Conservation (phyloP, 352 stramenopile genomes). For the Phytophthora ramorum region DNA sequence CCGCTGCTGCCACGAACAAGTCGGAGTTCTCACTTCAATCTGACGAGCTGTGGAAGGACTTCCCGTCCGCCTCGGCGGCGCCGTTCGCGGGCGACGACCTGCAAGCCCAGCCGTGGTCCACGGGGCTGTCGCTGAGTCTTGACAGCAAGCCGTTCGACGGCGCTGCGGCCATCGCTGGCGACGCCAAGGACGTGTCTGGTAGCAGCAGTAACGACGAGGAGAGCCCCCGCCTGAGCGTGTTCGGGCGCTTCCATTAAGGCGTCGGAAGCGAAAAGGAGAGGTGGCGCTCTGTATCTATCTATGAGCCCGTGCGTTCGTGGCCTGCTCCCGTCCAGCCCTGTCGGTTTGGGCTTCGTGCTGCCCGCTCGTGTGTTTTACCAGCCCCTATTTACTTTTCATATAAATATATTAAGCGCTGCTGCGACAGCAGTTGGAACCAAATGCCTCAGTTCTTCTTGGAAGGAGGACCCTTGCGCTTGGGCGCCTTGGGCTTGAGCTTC, state of each 20-base stretch:
- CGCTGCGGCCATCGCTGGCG: conserved; percentile 17
- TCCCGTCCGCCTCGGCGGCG: conserved; percentile 45
- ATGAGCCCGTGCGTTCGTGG: conserved; percentile 44
- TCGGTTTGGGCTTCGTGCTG: conserved; percentile 42
- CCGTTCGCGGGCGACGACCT: conserved; percentile 49
- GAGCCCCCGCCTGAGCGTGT: conserved; percentile 82
- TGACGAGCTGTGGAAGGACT: conserved; percentile 84
- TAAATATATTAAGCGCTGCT: conserved; percentile 73
- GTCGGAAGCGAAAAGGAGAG: conserved; percentile 52
- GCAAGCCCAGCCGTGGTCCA: conserved; percentile 58
- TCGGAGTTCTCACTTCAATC: conserved; percentile 69
- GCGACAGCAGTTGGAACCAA: conserved; percentile 32
- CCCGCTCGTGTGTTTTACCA: conserved; percentile 49
- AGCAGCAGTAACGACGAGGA: conserved; percentile 64
- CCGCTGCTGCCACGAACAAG: conserved; percentile 33
- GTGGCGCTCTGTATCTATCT: conserved; percentile 59
- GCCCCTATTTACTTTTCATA: conserved; percentile 87
- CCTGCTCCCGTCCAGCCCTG: conserved; percentile 30
- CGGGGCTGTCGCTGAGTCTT: conserved; percentile 66
- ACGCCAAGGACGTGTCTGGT: conserved; percentile 36
- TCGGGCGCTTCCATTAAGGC: conserved; percentile 84
- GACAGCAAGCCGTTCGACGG: conserved; percentile 59
- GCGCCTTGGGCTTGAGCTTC: conserved; percentile 61
- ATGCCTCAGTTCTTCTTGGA: conserved; percentile 44
- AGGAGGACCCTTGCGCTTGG: conserved; percentile 75